Base-by-base conservation (phyloP, 352 stramenopile species). In the Phytophthora hybrid region DNA sequence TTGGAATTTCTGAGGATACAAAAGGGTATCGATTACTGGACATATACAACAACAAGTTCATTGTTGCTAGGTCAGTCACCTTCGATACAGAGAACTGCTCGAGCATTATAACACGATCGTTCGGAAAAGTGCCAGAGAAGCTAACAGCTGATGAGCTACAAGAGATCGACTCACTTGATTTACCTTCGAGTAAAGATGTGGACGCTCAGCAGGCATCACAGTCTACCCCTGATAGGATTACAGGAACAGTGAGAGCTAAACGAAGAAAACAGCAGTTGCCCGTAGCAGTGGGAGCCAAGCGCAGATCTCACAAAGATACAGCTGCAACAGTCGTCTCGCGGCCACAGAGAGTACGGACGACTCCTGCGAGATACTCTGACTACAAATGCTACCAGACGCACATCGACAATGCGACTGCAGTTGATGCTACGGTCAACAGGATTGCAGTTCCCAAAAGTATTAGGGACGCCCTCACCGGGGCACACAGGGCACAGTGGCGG, bases 391-490 rank as follows among this genome's bases (percentile, higher is more conserved):
- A 53, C 29, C 60, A 59, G 23, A 59, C 49, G 9, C 60, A 54
- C 11, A 67, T 67, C 10, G 60, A 67, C 47, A 67, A 67, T 19
- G n/a, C n/a, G 14, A 60, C 54, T 34, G 29, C 47, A 2, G 31
- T 59, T 1, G 46, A 66, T 37, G 1, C 34, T 18, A 66, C 51
- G n/a, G 31, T 34, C 29, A 51, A 58, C 18, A 66, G 59, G 31
- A 65, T 49, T 5, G 23, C 44, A 65, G 29, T 49, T 49, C 31
- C 29, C 4, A 66, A 49, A 31, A 31, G 4, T 3, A 31, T 31
- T 31, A 31, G 26, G 26, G 26, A 31, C 26, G 26, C 26, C 26
- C 26, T 31, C 26, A 31, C 26, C 5, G 26, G 26, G 26, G 4
- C 26, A 31, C 3, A 31, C 26, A 31, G 26, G 26, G 5, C 3